Evolutionary conservation across 1,284 basidiomycete genomes (phyloP).

Genomic region (Austroboletus sp.): DNA sequence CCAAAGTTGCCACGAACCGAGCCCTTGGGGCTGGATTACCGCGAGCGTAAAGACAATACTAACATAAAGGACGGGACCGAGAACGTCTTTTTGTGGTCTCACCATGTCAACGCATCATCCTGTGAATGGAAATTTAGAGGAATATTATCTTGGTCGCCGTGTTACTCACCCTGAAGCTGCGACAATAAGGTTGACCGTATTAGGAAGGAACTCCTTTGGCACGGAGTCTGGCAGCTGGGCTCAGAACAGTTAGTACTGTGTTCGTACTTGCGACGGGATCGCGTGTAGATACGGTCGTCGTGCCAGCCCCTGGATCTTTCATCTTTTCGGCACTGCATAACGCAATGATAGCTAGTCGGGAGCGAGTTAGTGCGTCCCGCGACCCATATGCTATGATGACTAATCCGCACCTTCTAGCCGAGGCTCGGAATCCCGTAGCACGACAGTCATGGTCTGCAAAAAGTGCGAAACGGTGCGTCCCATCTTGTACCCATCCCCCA

Average conservation of each 20-base stretch:
- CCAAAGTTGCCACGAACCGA: slow-evolving; percentile 18
- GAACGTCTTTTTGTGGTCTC: slow-evolving; percentile 39
- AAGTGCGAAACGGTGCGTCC: slow-evolving; percentile 61
- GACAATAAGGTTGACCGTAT: slow-evolving; percentile 28
- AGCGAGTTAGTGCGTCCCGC: background rate
- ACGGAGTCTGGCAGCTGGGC: background rate
- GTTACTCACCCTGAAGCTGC: slow-evolving; percentile 22
- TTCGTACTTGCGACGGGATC: background rate
- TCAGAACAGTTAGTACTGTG: slow-evolving; percentile 8
- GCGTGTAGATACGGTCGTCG: background rate
- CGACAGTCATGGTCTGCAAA: slow-evolving; percentile 59
- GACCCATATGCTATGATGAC: slow-evolving; percentile 9
- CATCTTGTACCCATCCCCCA: slow-evolving; percentile 7
- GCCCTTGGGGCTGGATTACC: slow-evolving; percentile 21
- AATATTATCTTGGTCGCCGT: slow-evolving; percentile 18
- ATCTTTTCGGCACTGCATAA: background rate
- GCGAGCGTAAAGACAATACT: slow-evolving; percentile 42
- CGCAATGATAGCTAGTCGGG: background rate
- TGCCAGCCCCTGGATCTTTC: background rate
- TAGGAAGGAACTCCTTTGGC: slow-evolving; percentile 14
- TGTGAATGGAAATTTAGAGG: slow-evolving; percentile 26
- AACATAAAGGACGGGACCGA: slow-evolving; percentile 36
- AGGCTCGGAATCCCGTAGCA: slow-evolving; percentile 4
- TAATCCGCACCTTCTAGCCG: slow-evolving; percentile 11
- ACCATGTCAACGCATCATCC: slow-evolving; percentile 53